Evolutionary conservation across 2,329 filamentous ascomycete species (phyloP), one percentile per base, ranked within the genome.

Genomic region (Fusarium sororula): DNA sequence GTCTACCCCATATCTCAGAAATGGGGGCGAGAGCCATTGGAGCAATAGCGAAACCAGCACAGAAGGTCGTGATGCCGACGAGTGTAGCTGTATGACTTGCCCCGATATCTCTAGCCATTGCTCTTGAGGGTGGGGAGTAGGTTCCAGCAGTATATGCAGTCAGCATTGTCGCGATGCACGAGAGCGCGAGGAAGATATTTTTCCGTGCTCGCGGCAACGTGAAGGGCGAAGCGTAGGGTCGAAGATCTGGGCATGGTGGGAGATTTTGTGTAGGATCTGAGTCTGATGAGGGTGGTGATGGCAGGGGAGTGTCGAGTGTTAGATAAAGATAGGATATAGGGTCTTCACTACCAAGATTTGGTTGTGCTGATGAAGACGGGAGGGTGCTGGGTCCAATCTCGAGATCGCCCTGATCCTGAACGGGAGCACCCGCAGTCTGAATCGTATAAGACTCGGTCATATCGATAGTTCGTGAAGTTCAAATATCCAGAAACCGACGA

Each of bases 11-110:
- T 80, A 97, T 92, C 82, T 98, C 95, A 2, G 92, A 94, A 74
- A 98, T 92, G 0, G 95, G 95, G 0, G 95, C 95, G 0, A 98
- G 87, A 2, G 94, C 87, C 95, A 98, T 98, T 0, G 95, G 95
- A 0, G 94, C 93, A 30, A 95, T 82, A 0, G 89, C 94, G 75
- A 98, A 98, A 7, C 95, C 95, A 39, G 88, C 78, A 51, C 94
- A 96, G 81, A 96, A 98, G 1, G 90, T 89, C 0, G 95, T 97
- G 69, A 98, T 93, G 39, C 94, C 94, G 4, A 91, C 85, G 10
- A 93, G 84, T n/a, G 91, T 88, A 4, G 90, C 91, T n/a, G 92
- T 86, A 15, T 86, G 84, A 44, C 90, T 91, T 2, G 94, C 86
- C 7, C 88, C 81, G 83, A 93, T 94, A 78, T 93, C 89, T 4